These are phyloP conservation scores for Neoboletus brunneissimus DNA, from an alignment of 768 basidiomycete genomes.

Conservation along the genomic window DNA sequence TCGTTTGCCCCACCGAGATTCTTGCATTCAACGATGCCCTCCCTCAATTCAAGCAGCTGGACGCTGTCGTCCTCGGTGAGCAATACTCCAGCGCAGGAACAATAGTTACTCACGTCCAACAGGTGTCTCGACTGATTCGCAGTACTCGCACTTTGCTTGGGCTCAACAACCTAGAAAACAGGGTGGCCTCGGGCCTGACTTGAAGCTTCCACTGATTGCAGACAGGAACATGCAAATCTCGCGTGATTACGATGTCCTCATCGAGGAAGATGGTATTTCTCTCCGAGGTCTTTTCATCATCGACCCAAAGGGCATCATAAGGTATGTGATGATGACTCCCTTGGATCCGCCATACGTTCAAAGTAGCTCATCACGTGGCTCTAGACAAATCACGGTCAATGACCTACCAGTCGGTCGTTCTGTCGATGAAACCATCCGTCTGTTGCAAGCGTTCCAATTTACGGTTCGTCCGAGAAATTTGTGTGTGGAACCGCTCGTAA, in stretches of 20 bases:
- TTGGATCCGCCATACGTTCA: neutral
- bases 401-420: constrained; percentile 95
- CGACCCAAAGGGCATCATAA: constrained; percentile 75
- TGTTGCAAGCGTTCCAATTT: constrained; percentile 93
- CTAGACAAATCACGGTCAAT: constrained; percentile 82
- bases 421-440: constrained; percentile 87
- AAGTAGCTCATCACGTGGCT: neutral
- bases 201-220: constrained; percentile 80
- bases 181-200: constrained; percentile 87
- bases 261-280: constrained; percentile 86
- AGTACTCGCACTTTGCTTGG: constrained; percentile 88
- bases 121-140: constrained; percentile 87
- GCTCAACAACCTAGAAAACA: constrained; percentile 75
- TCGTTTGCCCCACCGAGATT: constrained; percentile 94
- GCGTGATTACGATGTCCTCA: constrained; percentile 82
- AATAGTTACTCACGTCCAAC: neutral
- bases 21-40: constrained; percentile 92
- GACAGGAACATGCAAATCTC: constrained; percentile 78
- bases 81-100: neutral
- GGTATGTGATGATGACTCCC: constrained; percentile 38
- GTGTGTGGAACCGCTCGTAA: neutral
- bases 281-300: constrained; percentile 87
- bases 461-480: constrained; percentile 45
- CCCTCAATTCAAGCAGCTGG: constrained; percentile 65
- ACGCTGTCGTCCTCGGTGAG: constrained; percentile 75